Evolutionary conservation across 768 basidiomycete species (phyloP).

Genomic region (Daedalea quercina): DNA sequence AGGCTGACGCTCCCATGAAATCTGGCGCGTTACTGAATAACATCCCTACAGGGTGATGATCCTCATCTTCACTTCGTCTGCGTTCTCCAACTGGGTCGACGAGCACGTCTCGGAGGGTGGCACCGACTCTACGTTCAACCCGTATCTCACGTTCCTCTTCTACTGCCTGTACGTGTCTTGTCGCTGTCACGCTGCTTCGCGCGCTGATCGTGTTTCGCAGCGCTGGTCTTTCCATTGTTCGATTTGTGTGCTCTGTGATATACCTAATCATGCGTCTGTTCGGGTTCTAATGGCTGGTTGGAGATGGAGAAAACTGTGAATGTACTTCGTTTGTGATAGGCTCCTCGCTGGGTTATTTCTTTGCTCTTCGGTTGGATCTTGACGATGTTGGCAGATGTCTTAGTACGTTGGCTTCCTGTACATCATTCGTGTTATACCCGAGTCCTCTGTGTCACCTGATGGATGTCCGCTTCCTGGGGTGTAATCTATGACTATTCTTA

Average conservation of each 20-base stretch:
- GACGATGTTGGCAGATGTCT: neutral
- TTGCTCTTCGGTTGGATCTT: neutral
- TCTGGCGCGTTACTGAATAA: neutral
- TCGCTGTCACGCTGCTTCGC: neutral
- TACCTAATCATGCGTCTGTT: slow-evolving; percentile 75
- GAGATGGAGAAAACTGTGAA: neutral
- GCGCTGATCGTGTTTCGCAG: slow-evolving; percentile 26
- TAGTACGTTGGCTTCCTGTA: neutral
- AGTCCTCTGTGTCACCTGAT: neutral
- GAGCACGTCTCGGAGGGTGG: slow-evolving; percentile 42
- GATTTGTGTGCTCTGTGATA: slow-evolving; percentile 72
- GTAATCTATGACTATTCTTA: neutral
- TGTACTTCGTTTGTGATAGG: neutral
- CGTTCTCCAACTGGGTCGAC: slow-evolving; percentile 70
- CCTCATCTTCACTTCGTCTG: slow-evolving; percentile 67
- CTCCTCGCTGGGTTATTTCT: neutral
- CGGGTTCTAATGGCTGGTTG: slow-evolving; percentile 25
- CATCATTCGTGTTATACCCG: neutral
- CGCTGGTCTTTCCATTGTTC: slow-evolving; percentile 73
- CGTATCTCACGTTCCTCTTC: slow-evolving; percentile 85
- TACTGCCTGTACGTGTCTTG: slow-evolving; percentile 39
- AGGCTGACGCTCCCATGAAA: slow-evolving; percentile 19
- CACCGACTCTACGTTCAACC: slow-evolving; percentile 64
- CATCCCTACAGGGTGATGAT: slow-evolving; percentile 49
- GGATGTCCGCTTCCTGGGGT: neutral